Evolutionary conservation across 2,329 filamentous ascomycete species (phyloP), one percentile per base, ranked within the genome.

Genomic region (Trichoderma atrobrunneum): DNA sequence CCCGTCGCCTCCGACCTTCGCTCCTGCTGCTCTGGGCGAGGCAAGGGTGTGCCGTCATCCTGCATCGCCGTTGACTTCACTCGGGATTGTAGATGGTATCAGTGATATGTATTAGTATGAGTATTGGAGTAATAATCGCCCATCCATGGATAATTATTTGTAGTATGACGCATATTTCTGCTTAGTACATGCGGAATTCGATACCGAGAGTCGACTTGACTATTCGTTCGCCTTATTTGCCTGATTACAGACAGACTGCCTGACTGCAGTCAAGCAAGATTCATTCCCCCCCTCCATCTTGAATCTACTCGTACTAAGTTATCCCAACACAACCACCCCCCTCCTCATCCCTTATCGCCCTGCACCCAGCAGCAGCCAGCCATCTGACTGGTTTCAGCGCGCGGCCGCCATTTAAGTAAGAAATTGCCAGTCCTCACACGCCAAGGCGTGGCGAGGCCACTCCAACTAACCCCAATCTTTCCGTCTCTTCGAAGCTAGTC

Each of bases 291-390:
- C 66, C 56, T 61, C 56, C 56, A 51, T 61, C 54, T 48, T 26
- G 54, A 39, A 59, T 60, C 34, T 36, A 24, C 39, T 51, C 28
- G 28, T 30, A 30, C 28, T 18, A 7, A 39, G 36, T 39, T 18
- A 59, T 69, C 56, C 56, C 39, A 69, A 61, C 56, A 16, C 66
- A 51, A 51, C 16, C 36, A 67, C 24, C 66, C 56, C 57, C 56
- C 56, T 18, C 56, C 24, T 51, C 54, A 69, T 69, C 66, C 66
- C 66, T 69, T 69, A 69, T 69, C 66, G 66, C 66, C 57, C 66
- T 61, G 36, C 54, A 62, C 57, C 66, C 66, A 43, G 36, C 51
- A 32, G 43, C 43, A 54, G 57, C 32, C 48, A 24, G 28, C 43
- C 39, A 21, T 69, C 39, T 62, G 26, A 69, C 66, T 68, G 65